Base-by-base conservation (phyloP, 441 rosid genomes). In the Corymbia citriodora region DNA sequence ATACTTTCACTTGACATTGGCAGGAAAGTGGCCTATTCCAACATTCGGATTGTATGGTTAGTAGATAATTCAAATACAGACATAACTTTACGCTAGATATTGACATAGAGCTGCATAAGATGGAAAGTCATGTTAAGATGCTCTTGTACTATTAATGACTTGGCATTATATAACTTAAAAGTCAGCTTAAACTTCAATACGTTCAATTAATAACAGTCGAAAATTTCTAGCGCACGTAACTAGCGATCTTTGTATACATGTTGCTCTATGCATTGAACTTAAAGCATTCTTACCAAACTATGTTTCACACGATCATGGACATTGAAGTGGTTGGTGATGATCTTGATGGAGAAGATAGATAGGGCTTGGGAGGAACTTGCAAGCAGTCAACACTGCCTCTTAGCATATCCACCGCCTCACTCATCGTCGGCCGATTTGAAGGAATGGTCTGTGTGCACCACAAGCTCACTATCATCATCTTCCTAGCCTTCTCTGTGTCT, bases 251-350 rank as follows among this genome's bases (percentile, higher is more conserved):
- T 33, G 49, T 72, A 0, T 33, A 18, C 49, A 72, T 33, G 82
- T 21, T 36, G 29, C 50, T 40, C 27, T 36, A 36, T 19, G 49
- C 82, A 19, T 72, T 36, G 49, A 6, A 36, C 7, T 36, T 45
- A 72, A 72, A 72, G 82, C 27, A 72, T 72, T 19, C 49, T 72
- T 36, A 19, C 23, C 82, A 3, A 19, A 72, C 25, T 19, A 72
- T 36, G 23, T 36, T 36, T 72, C 82, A 36, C 82, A 72, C 55
- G 40, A 45, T 55, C 87, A 9, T 45, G 89, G 68, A 90, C 63
- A 68, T 95, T 31, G 91, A 93, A 93, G 72, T 96, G 96, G 25
- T 96, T 97, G 90, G 89, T 95, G 87, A 10, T 33, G 88, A 85
- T 40, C 89, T 87, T 63, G 87, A n/a, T 2, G 45, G 61, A 55